Evolutionary conservation across 2,329 filamentous ascomycete species (phyloP), one percentile per base, ranked within the genome.

Genomic region (Onygenales sp.): DNA sequence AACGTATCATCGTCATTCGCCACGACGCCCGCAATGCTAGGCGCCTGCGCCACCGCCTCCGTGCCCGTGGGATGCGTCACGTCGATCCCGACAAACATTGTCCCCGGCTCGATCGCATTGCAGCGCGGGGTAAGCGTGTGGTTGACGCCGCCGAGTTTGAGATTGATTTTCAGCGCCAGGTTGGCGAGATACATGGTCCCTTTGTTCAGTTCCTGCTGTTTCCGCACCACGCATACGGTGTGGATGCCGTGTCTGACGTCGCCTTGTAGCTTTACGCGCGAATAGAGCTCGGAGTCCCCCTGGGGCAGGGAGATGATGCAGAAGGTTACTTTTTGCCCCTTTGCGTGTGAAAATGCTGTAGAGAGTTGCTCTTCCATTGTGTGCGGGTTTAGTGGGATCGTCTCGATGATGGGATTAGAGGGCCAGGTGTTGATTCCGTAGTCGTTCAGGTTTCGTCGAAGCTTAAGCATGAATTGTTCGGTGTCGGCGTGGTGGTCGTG

Each of bases 1-100:
- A 95, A 78, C 1, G 80, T 66, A 1, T 70, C 67, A 64, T 94
- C 87, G 3, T 86, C 68, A 42, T 85, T 93, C 1, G 88, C 83
- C 3, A 95, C 90, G 50, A 96, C 80, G 0, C 83, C 87, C 3
- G 89, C 88, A 50, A 94, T 78, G 66, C 87, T 92, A 1, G 88
- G 89, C 0, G 86, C 81, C 0, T 67, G 67, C 1, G 74, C 68
- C 0, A 74, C 66, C 3, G 78, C 83, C 0, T 80, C 81, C 0
- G 83, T 80, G 10, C 54, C 51, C 13, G 89, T 92, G 0, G 91
- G 90, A 62, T 95, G 91, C 0, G 89, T 94, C 0, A 95, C 89
- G 63, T 95, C 91, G 59, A 93, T 85, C 0, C 91, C 90, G 7
- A 93, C 81, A 1, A 95, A 72, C 84, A 96, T 95, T 0, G 89